Conservation (phyloP, 1,284 basidiomycete genomes). For the Exobasidium cylindrosporum region DNA sequence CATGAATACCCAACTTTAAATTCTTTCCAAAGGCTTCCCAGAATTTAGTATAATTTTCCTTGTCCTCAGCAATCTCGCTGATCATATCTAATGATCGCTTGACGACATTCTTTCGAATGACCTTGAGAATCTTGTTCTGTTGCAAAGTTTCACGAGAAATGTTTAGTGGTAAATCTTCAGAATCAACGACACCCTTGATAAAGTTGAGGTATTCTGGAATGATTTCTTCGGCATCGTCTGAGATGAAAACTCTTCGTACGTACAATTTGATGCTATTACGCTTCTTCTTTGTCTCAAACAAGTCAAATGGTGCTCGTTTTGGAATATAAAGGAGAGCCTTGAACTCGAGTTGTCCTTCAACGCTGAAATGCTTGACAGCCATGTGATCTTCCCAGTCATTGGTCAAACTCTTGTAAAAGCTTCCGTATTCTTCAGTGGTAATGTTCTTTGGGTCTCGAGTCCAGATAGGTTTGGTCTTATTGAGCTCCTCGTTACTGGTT, state of each 20-base stretch:
- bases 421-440: slow-evolving; percentile 82
- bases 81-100: slow-evolving; percentile 97
- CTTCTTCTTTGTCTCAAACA: slow-evolving; percentile 99
- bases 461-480: slow-evolving; percentile 99
- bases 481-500: slow-evolving; percentile 89
- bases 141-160: slow-evolving; percentile 99
- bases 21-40: slow-evolving; percentile 71
- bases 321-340: slow-evolving; percentile 91
- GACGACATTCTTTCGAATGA: slow-evolving; percentile 81
- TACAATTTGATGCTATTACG: slow-evolving; percentile 99
- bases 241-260: slow-evolving; percentile 99
- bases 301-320: slow-evolving; percentile 85
- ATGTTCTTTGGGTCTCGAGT: slow-evolving; percentile 94
- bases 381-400: slow-evolving; percentile 99
- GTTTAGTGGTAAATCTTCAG: slow-evolving; percentile 98
- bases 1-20: slow-evolving; percentile 86
- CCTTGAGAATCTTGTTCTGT: slow-evolving; percentile 99
- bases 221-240: slow-evolving; percentile 99
- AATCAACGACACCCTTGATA: slow-evolving; percentile 92
- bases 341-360: slow-evolving; percentile 98
- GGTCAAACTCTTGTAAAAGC: slow-evolving; percentile 99
- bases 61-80: slow-evolving; percentile 96
- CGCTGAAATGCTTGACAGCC: slow-evolving; percentile 99
- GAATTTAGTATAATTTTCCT: slow-evolving; percentile 98
- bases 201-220: slow-evolving; percentile 99